phyloP scores from a whole-genome alignment of 257 asterid genomes.

The Primulina huaijiensis region DNA sequence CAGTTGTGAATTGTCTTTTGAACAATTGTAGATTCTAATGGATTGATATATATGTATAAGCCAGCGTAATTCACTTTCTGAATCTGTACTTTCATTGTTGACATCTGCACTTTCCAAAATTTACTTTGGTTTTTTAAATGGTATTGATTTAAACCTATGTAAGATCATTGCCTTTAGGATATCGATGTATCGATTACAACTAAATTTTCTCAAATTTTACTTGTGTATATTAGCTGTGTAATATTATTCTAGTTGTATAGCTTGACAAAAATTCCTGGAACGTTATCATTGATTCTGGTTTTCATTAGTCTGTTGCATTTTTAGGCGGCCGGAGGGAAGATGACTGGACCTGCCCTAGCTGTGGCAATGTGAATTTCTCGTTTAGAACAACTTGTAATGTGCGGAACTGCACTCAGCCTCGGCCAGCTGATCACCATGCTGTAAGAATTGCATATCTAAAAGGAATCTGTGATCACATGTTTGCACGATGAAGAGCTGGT shows the following conservation, averaged over 20 bases:
- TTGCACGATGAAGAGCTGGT: neutral
- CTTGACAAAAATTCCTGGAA: neutral
- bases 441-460: slow-evolving; percentile 1
- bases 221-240: neutral
- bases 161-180: neutral
- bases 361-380: slow-evolving; percentile 63
- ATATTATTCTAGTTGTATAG: neutral
- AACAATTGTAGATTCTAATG: neutral
- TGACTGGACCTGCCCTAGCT: slow-evolving; percentile 94
- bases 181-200: neutral
- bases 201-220: neutral
- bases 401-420: slow-evolving; percentile 26
- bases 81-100: neutral
- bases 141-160: neutral
- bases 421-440: slow-evolving; percentile 18
- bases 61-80: neutral
- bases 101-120: neutral
- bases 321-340: slow-evolving; percentile 93
- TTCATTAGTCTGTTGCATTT: slow-evolving; percentile 25
- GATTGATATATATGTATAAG: neutral
- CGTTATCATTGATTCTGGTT: neutral
- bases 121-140: neutral
- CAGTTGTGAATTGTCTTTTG: neutral
- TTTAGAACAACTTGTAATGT: slow-evolving; percentile 21
- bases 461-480: neutral